Base-by-base conservation (phyloP, 192 early-diverging fungal species). In the Dissophora globulifera region DNA sequence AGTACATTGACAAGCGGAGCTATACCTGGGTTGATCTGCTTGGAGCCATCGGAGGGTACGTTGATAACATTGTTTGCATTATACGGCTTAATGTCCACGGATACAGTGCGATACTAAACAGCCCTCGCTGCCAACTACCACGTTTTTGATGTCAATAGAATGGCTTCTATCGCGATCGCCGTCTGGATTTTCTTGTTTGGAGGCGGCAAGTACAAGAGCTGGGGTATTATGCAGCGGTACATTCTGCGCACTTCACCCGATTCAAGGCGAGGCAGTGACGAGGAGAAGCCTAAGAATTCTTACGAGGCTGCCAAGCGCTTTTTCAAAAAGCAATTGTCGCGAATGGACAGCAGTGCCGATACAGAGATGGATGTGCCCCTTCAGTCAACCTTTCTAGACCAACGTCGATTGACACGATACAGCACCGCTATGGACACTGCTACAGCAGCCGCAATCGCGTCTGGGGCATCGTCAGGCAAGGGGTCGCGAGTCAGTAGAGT, bases 121-220 rank as follows among this genome's bases (percentile, higher is more conserved):
- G 7, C 35, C 35, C 35, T 13, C 35, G 7, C 35, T 13, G 6
- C 35, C 13, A 9, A 38, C 35, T 9, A 8, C 22, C 30, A 43
- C 11, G 43, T 57, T n/a, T 62, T 57, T 31, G 31, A 19, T 0
- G 15, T 17, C 29, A 56, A 11, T 25, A 76, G 72, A 47, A 66
- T 76, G 72, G 72, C 64, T 8, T 76, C 72, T 12, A 53, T 76
- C 30, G 67, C 62, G 2, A 23, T 69, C 1, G 78, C 78, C 2
- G 50, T 70, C 0, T 79, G 78, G 78, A 66, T 69, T 19, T 69
- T 79, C 38, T 49, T 79, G 42, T 79, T 79, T 48, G 78, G 78
- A 20, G 64, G 50, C 16, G 78, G 78, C 25, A 79, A 61, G 31
- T 79, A 69, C 63, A 79, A 79, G 54, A 70, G 67, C 30, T 79